These are phyloP conservation scores for Fraxinus americana DNA, from an alignment of 257 asterid species.

Conservation along the genomic window DNA sequence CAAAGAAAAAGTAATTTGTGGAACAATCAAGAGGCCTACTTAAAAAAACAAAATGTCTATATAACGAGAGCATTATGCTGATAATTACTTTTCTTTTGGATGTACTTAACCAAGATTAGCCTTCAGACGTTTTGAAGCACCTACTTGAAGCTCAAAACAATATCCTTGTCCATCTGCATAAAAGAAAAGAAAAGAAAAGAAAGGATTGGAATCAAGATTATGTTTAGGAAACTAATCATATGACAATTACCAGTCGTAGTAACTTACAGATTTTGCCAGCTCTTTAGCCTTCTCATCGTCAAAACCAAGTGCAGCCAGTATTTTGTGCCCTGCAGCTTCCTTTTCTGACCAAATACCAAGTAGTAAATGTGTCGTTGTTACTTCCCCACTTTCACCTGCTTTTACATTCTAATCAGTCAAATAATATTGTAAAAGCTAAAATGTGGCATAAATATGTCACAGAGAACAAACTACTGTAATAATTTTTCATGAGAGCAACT, in stretches of 20 bases:
- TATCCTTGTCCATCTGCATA: constrained; percentile 76
- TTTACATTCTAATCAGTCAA: background rate
- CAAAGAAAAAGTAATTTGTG: background rate
- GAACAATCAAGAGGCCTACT: background rate
- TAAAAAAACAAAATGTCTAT: background rate
- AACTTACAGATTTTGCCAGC: constrained; percentile 70
- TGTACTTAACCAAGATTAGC: background rate
- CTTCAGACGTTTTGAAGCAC: constrained; percentile 8
- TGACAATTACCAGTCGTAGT: background rate
- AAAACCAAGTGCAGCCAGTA: constrained; percentile 70
- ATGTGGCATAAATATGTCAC: constrained; percentile 5
- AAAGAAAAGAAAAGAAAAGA: constrained; percentile 8
- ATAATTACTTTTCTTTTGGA: background rate
- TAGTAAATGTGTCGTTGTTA: constrained; percentile 63
- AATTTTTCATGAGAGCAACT: background rate
- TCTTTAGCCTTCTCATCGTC: constrained; percentile 79
- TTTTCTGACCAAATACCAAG: constrained; percentile 88
- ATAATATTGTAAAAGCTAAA: constrained; percentile 5
- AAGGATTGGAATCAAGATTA: constrained; percentile 2
- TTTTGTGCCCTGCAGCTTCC: constrained; percentile 74
- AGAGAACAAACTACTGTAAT: background rate
- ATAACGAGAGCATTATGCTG: background rate
- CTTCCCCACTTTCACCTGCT: constrained; percentile 85
- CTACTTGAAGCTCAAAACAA: constrained; percentile 50
- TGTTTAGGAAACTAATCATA: constrained; percentile 15